Evolutionary conservation across 257 asterid species (phyloP).

Genomic region (Anisodus tanguticus): DNA sequence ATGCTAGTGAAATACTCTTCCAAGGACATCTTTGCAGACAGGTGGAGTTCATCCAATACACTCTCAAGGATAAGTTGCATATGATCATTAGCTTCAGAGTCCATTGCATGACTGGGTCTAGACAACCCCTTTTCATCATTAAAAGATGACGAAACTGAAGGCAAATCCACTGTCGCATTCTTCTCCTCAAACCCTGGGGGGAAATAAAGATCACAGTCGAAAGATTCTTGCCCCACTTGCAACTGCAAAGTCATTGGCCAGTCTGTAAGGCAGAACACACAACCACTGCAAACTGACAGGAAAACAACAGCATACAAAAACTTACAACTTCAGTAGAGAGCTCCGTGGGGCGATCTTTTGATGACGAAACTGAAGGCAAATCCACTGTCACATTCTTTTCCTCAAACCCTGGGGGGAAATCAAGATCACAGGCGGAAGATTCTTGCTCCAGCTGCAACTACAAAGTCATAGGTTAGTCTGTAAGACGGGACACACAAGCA

Average conservation of each 20-base stretch:
- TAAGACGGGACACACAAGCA: constrained; percentile 36
- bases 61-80: constrained; percentile 56
- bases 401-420: constrained; percentile 78
- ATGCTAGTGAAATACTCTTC: constrained; percentile 49
- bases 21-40: constrained; percentile 61
- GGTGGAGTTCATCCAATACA: constrained; percentile 70
- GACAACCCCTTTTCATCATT: constrained; percentile 41
- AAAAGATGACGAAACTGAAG: constrained; percentile 37
- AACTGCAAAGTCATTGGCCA: constrained; percentile 51
- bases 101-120: constrained; percentile 29
- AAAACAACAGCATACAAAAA: constrained; percentile 31
- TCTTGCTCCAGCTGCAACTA: constrained; percentile 52
- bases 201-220: constrained; percentile 57
- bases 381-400: constrained; percentile 41
- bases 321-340: constrained; percentile 55
- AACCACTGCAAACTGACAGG: constrained; percentile 32
- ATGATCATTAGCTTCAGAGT: constrained; percentile 38
- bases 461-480: constrained; percentile 42
- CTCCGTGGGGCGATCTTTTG: constrained; percentile 39
- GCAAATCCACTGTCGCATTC: constrained; percentile 42
- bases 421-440: constrained; percentile 51
- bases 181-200: constrained; percentile 83
- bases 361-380: constrained; percentile 34
- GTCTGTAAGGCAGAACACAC: constrained; percentile 34
- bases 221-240: constrained; percentile 50